phyloP scores from a whole-genome alignment of 2,329 filamentous ascomycete species.

The Lithohypha guttulata region DNA sequence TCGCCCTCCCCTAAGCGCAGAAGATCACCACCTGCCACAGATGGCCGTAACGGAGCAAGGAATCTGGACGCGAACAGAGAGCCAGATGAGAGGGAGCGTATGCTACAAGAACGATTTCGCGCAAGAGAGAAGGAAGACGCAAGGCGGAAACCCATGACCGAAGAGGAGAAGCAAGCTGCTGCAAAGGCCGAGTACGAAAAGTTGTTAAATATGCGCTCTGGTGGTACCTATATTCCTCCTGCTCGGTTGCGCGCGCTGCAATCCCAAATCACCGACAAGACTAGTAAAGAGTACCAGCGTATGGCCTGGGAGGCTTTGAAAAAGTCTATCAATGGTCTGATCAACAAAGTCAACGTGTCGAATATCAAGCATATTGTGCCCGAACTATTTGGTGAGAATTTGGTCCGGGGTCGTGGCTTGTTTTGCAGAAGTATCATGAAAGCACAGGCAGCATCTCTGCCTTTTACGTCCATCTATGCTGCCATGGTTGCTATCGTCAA shows the following conservation, averaged over 20 bases:
- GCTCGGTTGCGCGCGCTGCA: slow-evolving; percentile 83
- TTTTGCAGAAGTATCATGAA: slow-evolving; percentile 98
- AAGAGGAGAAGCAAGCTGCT: slow-evolving; percentile 75
- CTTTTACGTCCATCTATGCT: slow-evolving; percentile 92
- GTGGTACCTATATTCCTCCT: slow-evolving; percentile 92
- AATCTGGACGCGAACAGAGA: slow-evolving; percentile 38
- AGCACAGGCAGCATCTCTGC: slow-evolving; percentile 87
- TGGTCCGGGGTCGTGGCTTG: slow-evolving; percentile 79
- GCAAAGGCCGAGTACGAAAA: slow-evolving; percentile 92
- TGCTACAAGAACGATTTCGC: slow-evolving; percentile 43
- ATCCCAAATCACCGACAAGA: slow-evolving; percentile 93
- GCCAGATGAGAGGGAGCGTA: slow-evolving; percentile 39
- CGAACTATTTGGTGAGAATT: slow-evolving; percentile 88
- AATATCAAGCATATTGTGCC: slow-evolving; percentile 98
- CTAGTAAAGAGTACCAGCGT: slow-evolving; percentile 91
- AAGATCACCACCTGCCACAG: slow-evolving; percentile 34
- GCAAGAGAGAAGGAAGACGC: slow-evolving; percentile 40
- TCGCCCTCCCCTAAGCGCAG: slow-evolving; percentile 43
- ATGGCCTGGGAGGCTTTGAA: slow-evolving; percentile 99
- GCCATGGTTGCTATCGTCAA: slow-evolving; percentile 95
- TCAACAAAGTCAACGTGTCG: slow-evolving; percentile 97
- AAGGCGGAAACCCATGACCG: slow-evolving; percentile 45
- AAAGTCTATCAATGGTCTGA: slow-evolving; percentile 95
- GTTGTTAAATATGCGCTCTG: slow-evolving; percentile 81
- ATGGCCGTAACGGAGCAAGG: slow-evolving; percentile 17